A percentile compares a stretch with the other conserved stretches of the same genome.
Conservation (phyloP, 768 basidiomycete genomes). For the Kwoniella dendrophila region DNA sequence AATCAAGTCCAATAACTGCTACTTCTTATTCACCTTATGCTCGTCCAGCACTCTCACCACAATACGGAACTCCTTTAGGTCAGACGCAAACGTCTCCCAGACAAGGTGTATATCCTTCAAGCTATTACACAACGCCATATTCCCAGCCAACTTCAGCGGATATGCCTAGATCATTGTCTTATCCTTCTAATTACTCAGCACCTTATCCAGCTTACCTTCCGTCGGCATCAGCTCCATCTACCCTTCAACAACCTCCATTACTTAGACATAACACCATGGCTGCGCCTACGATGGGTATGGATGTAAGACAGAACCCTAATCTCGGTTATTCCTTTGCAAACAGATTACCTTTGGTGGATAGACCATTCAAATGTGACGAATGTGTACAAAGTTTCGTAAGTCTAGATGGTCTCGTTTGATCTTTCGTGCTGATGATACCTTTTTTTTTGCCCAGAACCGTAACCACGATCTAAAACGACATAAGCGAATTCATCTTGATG, state of each 20-base stretch:
- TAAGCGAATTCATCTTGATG: slow-evolving; percentile 55
- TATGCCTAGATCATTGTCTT: slow-evolving; percentile 48
- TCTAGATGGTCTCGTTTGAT: no score
- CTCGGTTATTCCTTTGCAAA: slow-evolving; percentile 42
- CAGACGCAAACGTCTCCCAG: slow-evolving; percentile 29
- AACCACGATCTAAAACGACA: slow-evolving; percentile 58
- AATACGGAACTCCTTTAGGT: slow-evolving; percentile 14
- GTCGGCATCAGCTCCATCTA: slow-evolving; percentile 28
- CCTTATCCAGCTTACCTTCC: slow-evolving; percentile 31
- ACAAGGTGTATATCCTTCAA: slow-evolving; percentile 25
- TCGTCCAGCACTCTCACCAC: slow-evolving; percentile 15
- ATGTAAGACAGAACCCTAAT: slow-evolving; percentile 26
- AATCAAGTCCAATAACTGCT: slow-evolving; percentile 15
- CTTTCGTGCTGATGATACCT: no score
- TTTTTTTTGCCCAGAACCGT: slow-evolving; percentile 51
- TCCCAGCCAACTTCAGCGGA: slow-evolving; percentile 35
- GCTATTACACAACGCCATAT: slow-evolving; percentile 30
- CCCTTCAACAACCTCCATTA: slow-evolving; percentile 32
- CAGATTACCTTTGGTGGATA: slow-evolving; percentile 48
- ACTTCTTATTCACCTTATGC: slow-evolving; percentile 24
- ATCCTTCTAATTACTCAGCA: slow-evolving; percentile 37
- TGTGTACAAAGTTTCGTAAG: slow-evolving; percentile 56
- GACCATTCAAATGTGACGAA: slow-evolving; percentile 56
- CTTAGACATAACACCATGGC: slow-evolving; percentile 38
- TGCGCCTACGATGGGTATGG: slow-evolving; percentile 25